Evolutionary conservation across 345 rosid species (phyloP).

Genomic region (Euclidium syriacum): DNA sequence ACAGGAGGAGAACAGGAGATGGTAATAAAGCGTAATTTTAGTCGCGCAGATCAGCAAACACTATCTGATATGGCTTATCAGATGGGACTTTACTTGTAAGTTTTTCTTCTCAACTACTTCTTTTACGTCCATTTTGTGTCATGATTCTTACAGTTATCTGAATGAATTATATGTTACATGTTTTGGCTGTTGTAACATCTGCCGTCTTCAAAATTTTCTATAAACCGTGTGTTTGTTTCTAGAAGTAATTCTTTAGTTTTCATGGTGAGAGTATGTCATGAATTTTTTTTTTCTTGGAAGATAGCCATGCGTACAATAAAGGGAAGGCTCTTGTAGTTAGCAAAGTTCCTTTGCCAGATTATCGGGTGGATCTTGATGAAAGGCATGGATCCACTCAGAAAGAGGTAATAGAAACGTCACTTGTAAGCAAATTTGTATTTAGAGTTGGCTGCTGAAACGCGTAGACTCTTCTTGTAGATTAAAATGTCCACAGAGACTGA

Average conservation of each 20-base stretch:
- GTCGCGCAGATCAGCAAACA: constrained; percentile 63
- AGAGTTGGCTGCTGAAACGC: not conserved
- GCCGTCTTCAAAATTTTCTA: not conserved
- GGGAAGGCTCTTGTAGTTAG: constrained; percentile 87
- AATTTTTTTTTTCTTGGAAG: constrained; percentile 33
- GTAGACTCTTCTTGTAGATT: constrained; percentile 46
- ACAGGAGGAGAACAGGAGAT: constrained; percentile 64
- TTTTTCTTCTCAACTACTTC: not conserved
- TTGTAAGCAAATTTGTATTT: not conserved
- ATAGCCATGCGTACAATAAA: constrained; percentile 88
- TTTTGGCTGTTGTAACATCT: not conserved
- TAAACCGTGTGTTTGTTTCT: not conserved
- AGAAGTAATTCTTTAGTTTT: not conserved
- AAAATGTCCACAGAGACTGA: constrained; percentile 83
- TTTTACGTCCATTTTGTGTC: not conserved
- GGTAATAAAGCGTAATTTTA: constrained; percentile 62
- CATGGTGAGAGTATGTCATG: not conserved
- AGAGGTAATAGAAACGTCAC: constrained; percentile 42
- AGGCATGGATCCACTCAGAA: constrained; percentile 86
- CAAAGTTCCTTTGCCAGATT: constrained; percentile 89
- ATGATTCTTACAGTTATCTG: not conserved
- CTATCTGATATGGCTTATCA: constrained; percentile 69
- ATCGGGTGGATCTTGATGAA: constrained; percentile 92
- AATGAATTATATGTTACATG: not conserved
- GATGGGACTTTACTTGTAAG: constrained; percentile 87